Evolutionary conservation across 1,139 yeast genomes (phyloP).

Genomic region (Kodamaea derodonti): DNA sequence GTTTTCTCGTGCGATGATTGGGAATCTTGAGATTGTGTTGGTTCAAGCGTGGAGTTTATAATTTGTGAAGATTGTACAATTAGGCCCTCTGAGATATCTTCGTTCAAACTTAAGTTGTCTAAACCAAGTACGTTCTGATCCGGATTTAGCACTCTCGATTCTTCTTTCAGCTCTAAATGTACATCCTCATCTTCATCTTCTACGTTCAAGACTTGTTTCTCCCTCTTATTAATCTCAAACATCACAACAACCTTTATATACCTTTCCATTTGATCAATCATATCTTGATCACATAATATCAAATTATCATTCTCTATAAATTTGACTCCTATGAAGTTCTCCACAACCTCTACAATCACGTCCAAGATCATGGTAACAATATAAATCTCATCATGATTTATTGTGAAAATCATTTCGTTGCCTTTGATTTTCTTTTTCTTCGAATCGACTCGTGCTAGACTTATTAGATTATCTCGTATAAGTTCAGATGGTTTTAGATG

Average conservation of each 20-base stretch:
- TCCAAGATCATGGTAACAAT: no score
- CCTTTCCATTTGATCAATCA: conserved; percentile 24
- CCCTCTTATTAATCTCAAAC: not conserved
- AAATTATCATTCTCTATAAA: conserved; percentile 33
- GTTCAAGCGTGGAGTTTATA: not conserved
- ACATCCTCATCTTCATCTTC: not conserved
- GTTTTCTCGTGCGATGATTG: not conserved
- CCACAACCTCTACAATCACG: no score
- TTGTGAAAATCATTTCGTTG: conserved; percentile 1
- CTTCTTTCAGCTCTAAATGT: not conserved
- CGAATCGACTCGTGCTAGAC: conserved; percentile 25
- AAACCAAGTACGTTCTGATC: no score
- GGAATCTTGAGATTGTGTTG: not conserved
- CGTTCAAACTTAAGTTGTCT: not conserved
- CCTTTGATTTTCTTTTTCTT: conserved; percentile 3
- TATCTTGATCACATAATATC: conserved; percentile 26
- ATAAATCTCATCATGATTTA: conserved; percentile 24
- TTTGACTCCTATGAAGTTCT: no score
- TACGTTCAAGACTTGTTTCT: not conserved
- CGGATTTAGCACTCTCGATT: not conserved
- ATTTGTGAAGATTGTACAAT: not conserved
- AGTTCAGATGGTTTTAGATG: conserved; percentile 29
- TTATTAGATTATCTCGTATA: conserved; percentile 32
- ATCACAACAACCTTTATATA: conserved; percentile 12
- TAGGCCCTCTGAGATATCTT: not conserved